phyloP scores from a whole-genome alignment of 352 stramenopile genomes.

The Globisporangium paddicum region DNA sequence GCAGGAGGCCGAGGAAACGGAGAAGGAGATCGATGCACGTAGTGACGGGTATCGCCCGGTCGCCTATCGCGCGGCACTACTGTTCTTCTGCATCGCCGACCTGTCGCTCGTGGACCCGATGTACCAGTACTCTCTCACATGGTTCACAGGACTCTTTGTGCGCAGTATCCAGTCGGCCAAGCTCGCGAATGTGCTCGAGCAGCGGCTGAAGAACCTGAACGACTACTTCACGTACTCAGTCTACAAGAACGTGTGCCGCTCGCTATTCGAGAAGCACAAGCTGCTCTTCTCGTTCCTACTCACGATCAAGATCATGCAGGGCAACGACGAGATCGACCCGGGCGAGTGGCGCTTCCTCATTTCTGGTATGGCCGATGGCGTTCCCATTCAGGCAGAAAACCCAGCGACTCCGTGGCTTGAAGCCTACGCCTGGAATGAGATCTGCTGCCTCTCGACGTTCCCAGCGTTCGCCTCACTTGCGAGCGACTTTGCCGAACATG shows the following conservation, averaged over 20 bases:
- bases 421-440: conserved; percentile 71
- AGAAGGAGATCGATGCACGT: conserved; percentile 87
- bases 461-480: conserved; percentile 56
- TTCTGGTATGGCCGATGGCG: conserved; percentile 62
- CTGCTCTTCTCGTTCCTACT: conserved; percentile 91
- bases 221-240: conserved; percentile 93
- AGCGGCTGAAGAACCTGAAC: conserved; percentile 85
- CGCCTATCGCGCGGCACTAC: conserved; percentile 79
- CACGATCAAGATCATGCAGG: conserved; percentile 87
- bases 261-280: conserved; percentile 94
- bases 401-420: conserved; percentile 61
- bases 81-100: conserved; percentile 92
- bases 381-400: conserved; percentile 39
- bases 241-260: conserved; percentile 93
- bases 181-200: conserved; percentile 55
- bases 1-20: conserved; percentile 87
- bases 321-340: conserved; percentile 69
- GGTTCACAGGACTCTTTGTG: conserved; percentile 92
- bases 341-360: conserved; percentile 91
- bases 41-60: conserved; percentile 86
- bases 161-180: conserved; percentile 82
- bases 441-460: conserved; percentile 68
- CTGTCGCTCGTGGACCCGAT: conserved; percentile 86
- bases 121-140: conserved; percentile 93
- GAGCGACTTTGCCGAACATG: conserved; percentile 43